These are phyloP conservation scores for Aspergillus bridgeri DNA, from an alignment of 495 filamentous ascomycete genomes.

Conservation along the genomic window DNA sequence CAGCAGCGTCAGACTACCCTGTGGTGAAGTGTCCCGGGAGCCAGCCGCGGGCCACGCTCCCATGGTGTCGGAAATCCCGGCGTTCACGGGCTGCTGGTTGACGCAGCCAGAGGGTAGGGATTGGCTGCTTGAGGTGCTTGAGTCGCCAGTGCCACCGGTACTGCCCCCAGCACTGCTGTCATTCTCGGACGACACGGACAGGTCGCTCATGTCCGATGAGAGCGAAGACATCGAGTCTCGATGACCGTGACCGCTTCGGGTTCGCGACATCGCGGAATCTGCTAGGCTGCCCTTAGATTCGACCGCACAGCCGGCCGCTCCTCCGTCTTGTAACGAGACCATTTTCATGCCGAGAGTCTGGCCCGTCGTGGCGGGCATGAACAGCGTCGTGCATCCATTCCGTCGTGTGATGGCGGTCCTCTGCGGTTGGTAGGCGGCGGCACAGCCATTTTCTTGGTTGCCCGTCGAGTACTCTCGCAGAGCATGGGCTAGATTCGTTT, in stretches of 20 bases:
- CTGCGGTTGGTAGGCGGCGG: conserved; percentile 68
- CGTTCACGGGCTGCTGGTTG: conserved; percentile 31
- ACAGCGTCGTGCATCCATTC: conserved; percentile 78
- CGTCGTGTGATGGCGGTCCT: conserved; percentile 65
- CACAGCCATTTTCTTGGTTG: conserved; percentile 55
- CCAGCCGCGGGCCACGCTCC: conserved; percentile 41
- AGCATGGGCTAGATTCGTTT: conserved; percentile 63
- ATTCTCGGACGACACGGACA: conserved; percentile 38
- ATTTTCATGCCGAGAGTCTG: conserved; percentile 62
- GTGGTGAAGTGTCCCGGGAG: conserved; percentile 59
- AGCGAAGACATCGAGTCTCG: conserved; percentile 36
- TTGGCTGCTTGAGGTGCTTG: conserved; percentile 20
- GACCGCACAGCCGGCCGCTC: conserved; percentile 31
- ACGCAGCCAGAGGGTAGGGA: conserved; percentile 33
- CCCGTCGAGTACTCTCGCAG: conserved; percentile 81
- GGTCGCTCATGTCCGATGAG: conserved; percentile 39
- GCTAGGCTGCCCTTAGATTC: conserved; percentile 20
- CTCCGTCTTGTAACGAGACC: conserved; percentile 48
- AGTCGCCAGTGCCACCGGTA: conserved; percentile 3
- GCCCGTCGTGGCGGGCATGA: conserved; percentile 78
- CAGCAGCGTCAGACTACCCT: conserved; percentile 75
- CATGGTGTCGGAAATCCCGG: conserved; percentile 29
- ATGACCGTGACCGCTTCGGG: conserved; percentile 13
- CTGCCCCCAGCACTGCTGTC: conserved; percentile 9
- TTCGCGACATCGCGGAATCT: conserved; percentile 15